A percentile compares a stretch with the other conserved stretches of the same genome.
Conservation (phyloP, 225 moss, liverwort and hornwort genomes). For the Climacium dendroides region DNA sequence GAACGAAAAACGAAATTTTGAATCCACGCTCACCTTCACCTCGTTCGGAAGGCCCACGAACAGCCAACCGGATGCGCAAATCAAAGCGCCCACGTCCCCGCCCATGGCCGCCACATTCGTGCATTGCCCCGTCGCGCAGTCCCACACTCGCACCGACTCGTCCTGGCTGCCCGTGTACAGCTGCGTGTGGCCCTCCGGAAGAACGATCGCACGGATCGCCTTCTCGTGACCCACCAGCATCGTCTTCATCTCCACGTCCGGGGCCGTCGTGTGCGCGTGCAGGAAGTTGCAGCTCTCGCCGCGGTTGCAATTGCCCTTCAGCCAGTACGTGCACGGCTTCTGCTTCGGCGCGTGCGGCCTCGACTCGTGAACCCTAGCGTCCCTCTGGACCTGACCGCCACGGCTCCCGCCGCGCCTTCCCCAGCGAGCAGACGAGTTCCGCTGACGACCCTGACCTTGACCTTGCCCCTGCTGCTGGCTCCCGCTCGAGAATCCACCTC, state of each 20-base stretch:
- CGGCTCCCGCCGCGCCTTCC: slow-evolving; percentile 23
- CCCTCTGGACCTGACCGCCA: slow-evolving; percentile 9
- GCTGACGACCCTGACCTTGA: not conserved
- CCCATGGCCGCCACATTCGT: slow-evolving; percentile 73
- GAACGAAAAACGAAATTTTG: not conserved
- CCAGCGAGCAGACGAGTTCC: slow-evolving; percentile 15
- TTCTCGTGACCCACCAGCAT: slow-evolving; percentile 87
- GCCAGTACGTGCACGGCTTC: slow-evolving; percentile 67
- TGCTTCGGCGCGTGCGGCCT: slow-evolving; percentile 24
- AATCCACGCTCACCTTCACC: slow-evolving; percentile 58
- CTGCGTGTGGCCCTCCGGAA: slow-evolving; percentile 57
- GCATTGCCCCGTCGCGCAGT: slow-evolving; percentile 84
- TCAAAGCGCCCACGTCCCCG: slow-evolving; percentile 86
- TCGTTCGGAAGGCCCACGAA: slow-evolving; percentile 88
- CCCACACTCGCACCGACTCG: slow-evolving; percentile 91
- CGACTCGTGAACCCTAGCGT: slow-evolving; percentile 20
- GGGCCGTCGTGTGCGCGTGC: slow-evolving; percentile 74
- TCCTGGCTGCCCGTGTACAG: slow-evolving; percentile 93
- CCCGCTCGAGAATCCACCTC: slow-evolving; percentile 52
- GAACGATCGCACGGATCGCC: slow-evolving; percentile 82
- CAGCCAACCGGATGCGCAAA: slow-evolving; percentile 69
- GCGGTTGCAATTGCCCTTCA: slow-evolving; percentile 68
- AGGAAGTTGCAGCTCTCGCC: slow-evolving; percentile 80
- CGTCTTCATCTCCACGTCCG: slow-evolving; percentile 80
- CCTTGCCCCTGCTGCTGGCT: slow-evolving; percentile 4